Base-by-base conservation (phyloP, 352 stramenopile species). In the Blastocystis sp. region DNA sequence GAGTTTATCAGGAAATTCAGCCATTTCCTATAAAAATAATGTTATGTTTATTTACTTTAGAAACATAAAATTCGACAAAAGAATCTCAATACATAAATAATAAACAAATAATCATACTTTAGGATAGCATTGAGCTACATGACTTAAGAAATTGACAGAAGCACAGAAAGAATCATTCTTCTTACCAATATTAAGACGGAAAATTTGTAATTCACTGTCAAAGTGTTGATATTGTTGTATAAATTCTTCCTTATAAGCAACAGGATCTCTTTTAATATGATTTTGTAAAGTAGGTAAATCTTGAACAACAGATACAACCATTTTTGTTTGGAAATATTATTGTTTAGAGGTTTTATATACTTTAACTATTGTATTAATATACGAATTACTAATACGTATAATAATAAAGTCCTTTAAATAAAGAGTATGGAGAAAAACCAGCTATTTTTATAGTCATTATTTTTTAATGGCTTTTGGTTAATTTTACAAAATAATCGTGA, bases 261-360 rank as follows among this genome's bases (percentile, higher is more conserved):
- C 64, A 5, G 88, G 86, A 70, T 96, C 88, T 27, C 91, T 81
- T 75, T 96, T 98, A 31, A 94, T 87, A 66, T 95, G 82, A 75
- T 96, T 96, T 77, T 98, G 88, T 41, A 95, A 77, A 74, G 92
- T 83, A 54, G 85, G 81, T 39, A 94, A 73, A 74, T 86, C 84
- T 68, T 74, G 76, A 67, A 83, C 80, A 75, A 84, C n/a, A n/a
- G n/a, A n/a, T n/a, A n/a, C n/a, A n/a, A n/a, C n/a, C n/a, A n/a
- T n/a, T n/a, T n/a, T n/a, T n/a, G n/a, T n/a, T n/a, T n/a, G n/a
- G n/a, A n/a, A n/a, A n/a, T n/a, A n/a, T n/a, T n/a, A n/a, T n/a
- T n/a, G n/a, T n/a, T n/a, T n/a, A n/a, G n/a, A n/a, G n/a, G n/a
- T n/a, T n/a, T n/a, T n/a, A n/a, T n/a, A n/a, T n/a, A n/a, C n/a